These are phyloP conservation scores for Geotrichum ghanense DNA, from an alignment of 805 yeast species.

Conservation along the genomic window DNA sequence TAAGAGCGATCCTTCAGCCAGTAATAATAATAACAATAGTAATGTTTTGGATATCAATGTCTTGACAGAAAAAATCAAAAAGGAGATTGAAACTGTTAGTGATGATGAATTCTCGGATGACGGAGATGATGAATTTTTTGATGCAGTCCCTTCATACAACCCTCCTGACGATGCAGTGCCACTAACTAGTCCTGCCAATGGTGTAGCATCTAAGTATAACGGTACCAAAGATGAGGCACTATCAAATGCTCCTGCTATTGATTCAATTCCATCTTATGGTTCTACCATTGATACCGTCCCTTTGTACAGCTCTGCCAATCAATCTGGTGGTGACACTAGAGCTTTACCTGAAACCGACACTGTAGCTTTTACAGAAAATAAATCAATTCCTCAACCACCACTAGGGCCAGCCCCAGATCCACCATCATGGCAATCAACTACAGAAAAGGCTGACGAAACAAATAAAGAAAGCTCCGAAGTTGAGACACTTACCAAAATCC, in stretches of 20 bases:
- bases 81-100: conserved; percentile 16
- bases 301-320: too few species aligned
- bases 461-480: conserved; percentile 3
- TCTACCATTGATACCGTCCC: too few species aligned
- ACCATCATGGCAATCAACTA: not conserved
- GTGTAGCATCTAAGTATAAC: conserved; percentile 3
- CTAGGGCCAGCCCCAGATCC: not conserved
- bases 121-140: conserved; percentile 27
- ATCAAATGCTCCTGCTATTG: not conserved
- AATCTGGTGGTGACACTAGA: conserved; percentile 20
- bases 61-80: not conserved
- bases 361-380: conserved; percentile 18
- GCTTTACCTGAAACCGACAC: conserved; percentile 5
- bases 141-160: conserved; percentile 19
- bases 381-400: too few species aligned
- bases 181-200: conserved; percentile 1
- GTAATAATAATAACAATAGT: conserved; percentile 8
- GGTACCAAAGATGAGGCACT: not conserved
- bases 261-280: too few species aligned
- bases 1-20: conserved; percentile 12
- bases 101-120: conserved; percentile 20
- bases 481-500: conserved; percentile 25
- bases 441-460: conserved; percentile 5
- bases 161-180: conserved; percentile 9
- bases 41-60: not conserved